Evolutionary conservation across 192 early-diverging fungal genomes (phyloP), one percentile per base, ranked within the genome.

Genomic region (Chytriomyces confervae): DNA sequence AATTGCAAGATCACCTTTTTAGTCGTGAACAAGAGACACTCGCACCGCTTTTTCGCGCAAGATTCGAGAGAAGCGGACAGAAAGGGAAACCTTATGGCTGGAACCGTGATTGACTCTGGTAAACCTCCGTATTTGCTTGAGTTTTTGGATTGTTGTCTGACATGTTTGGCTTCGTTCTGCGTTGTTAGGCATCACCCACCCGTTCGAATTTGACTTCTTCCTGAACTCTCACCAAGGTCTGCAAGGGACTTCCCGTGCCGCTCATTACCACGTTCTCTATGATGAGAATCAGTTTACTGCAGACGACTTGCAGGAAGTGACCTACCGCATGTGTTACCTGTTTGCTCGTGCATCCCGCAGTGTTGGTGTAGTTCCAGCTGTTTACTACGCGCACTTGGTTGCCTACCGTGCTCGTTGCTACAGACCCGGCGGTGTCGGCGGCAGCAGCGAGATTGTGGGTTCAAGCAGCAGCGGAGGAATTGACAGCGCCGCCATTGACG

Each of bases 181-280:
- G 23, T 29, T 48, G 48, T 6, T 49, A 72, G 77, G 77, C 18
- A 84, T 97, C 67, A 89, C 88, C 1, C 93, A 96, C 82, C 95
- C 95, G 0, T 85, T 84, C 29, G 90, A 94, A 51, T 93, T 91
- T 73, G 94, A 98, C 70, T 98, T 98, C 76, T 94, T 91, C 70
- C 80, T 91, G n/a, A 91, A 91, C 76, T 90, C 93, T 44, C 97
- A 98, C 64, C 86, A 90, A 6, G 94, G 96, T 29, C 83, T 96
- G 11, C 94, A 96, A 80, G 96, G 97, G 47, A 96, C 95, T 3
- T 96, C 95, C 6, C 87, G 95, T 6, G 93, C 95, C 5, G 92
- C 92, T 3, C 91, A 93, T 72, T 98, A 98, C 85, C 90, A 92
- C 62, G 95, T 97, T 11, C 72, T 98, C 23, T 86, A 91, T 66